Percentiles rank a stretch among this genome's conserved stretches.
Conservation (phyloP, 345 rosid genomes). For the Gossypium rotundifolium region DNA sequence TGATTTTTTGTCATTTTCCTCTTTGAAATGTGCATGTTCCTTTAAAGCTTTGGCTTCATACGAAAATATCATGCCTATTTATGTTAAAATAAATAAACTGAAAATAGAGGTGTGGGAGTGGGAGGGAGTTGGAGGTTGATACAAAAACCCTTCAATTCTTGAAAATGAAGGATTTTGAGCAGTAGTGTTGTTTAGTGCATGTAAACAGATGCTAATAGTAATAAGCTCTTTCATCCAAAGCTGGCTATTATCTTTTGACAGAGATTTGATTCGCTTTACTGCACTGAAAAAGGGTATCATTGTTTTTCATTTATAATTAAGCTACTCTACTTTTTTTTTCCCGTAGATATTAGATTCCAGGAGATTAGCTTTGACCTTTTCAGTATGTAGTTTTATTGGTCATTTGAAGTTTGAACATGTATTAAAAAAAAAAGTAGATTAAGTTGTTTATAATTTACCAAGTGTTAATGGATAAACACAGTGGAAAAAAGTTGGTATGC, state of each 20-base stretch:
- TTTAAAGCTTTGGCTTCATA: neutral
- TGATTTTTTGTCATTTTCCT: neutral
- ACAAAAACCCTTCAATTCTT: neutral
- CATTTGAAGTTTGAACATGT: slow-evolving; percentile 6
- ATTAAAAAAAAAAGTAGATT: neutral
- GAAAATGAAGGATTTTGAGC: neutral
- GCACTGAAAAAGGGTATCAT: neutral
- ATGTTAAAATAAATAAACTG: neutral
- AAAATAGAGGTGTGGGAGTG: neutral
- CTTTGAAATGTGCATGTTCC: neutral
- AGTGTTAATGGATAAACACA: neutral
- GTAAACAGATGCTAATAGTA: neutral
- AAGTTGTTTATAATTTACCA: slow-evolving; percentile 2
- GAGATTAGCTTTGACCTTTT: neutral
- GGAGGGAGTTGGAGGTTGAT: neutral
- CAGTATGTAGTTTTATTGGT: neutral
- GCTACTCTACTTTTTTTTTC: too few species aligned
- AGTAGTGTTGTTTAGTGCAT: neutral
- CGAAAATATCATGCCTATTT: neutral
- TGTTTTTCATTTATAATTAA: neutral
- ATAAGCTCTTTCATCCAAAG: neutral
- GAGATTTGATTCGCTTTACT: neutral
- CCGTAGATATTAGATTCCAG: too few species aligned
- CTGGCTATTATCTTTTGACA: neutral
- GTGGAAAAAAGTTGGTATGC: slow-evolving; percentile 19